Evolutionary conservation across 2,329 filamentous ascomycete genomes (phyloP).

Genomic region (Trichoderma sp.): DNA sequence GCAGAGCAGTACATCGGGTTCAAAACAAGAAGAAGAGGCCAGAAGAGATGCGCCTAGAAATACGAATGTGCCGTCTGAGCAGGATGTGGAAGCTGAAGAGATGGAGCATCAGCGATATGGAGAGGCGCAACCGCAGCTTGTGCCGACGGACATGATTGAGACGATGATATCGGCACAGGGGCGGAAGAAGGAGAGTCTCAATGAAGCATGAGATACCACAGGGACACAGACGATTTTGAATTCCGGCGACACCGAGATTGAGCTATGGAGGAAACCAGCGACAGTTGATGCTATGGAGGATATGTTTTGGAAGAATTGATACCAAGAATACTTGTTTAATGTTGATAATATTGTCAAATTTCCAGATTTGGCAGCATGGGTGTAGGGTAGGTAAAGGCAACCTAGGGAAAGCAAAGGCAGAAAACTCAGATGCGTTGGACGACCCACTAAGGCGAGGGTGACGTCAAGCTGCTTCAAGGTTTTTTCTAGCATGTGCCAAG

Average conservation of each 20-base stretch:
- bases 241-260: background rate
- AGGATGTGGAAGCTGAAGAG: background rate
- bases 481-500: background rate
- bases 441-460: conserved; percentile 16
- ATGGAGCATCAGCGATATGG: conserved; percentile 24
- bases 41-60: background rate
- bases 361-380: background rate
- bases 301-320: background rate
- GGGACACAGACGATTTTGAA: background rate
- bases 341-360: background rate
- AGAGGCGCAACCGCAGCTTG: conserved; percentile 27
- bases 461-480: conserved; percentile 18
- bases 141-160: conserved; percentile 25
- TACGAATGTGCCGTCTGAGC: background rate
- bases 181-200: background rate
- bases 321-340: background rate
- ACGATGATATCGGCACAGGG: conserved; percentile 5
- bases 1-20: background rate
- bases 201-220: background rate
- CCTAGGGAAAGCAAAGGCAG: too few relatives aligned
- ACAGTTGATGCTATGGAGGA: background rate
- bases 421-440: background rate
- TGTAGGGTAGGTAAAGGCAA: background rate
- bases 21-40: background rate
- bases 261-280: background rate